phyloP scores from a whole-genome alignment of 306 rosid species.

The Geum urbanum region DNA sequence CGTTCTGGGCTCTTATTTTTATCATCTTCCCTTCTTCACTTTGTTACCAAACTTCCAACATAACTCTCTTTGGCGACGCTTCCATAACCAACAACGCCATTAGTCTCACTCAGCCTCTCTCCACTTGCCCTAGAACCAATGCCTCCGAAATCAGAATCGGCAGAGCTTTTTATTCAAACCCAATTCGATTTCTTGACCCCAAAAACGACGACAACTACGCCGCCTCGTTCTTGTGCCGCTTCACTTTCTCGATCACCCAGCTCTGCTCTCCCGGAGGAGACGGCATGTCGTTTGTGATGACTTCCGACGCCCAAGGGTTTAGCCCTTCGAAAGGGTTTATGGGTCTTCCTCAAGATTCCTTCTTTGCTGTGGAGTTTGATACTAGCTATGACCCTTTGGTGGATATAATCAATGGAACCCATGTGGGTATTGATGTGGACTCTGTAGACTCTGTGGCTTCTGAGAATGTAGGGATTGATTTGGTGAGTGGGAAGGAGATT shows the following conservation, averaged over 20 bases:
- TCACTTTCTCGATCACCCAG: conserved; percentile 59
- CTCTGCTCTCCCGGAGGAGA: conserved; percentile 57
- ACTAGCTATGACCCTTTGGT: conserved; percentile 54
- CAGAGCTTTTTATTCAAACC: conserved; percentile 59
- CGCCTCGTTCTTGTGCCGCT: conserved; percentile 59
- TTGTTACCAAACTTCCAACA: conserved; percentile 32
- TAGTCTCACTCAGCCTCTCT: conserved; percentile 52
- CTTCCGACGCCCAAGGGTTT: conserved; percentile 36
- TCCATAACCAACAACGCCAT: conserved; percentile 44
- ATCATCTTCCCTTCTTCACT: conserved; percentile 20
- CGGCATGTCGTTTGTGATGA: conserved; percentile 63
- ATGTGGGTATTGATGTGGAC: conserved; percentile 48
- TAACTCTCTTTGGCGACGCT: conserved; percentile 79
- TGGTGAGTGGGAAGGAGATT: conserved; percentile 52
- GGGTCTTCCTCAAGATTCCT: conserved; percentile 66
- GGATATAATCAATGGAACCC: conserved; percentile 66
- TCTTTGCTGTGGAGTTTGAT: conserved; percentile 76
- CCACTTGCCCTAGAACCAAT: conserved; percentile 28
- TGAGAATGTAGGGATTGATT: conserved; percentile 52
- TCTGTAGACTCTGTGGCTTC: conserved; percentile 42
- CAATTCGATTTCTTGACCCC: conserved; percentile 68
- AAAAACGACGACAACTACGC: conserved; percentile 53
- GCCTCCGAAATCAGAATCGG: conserved; percentile 34
- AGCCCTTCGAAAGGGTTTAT: conserved; percentile 40
- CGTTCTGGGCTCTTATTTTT: conserved; percentile 27